Evolutionary conservation across 2,329 filamentous ascomycete genomes (phyloP), one percentile per base, ranked within the genome.

Genomic region (Sphaerostilbella broomeana): DNA sequence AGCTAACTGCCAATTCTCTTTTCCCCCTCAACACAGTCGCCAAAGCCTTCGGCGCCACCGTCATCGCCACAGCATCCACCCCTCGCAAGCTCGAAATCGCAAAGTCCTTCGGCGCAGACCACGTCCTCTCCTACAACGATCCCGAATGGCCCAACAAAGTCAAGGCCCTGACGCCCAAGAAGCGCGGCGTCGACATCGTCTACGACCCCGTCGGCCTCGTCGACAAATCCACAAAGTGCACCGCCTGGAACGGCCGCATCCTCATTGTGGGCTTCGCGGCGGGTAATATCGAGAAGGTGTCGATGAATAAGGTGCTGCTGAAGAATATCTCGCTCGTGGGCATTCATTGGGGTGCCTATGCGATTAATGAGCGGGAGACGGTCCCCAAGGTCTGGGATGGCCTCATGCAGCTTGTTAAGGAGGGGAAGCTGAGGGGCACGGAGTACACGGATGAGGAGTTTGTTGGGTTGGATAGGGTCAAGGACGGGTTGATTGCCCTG

Each of bases 141-240:
- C 57, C 69, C 2, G 65, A 70, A 39, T 81, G 82, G 72, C 73
- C 77, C n/a, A 68, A 70, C 2, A 61, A 79, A 45, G 87, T 95
- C 33, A 85, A 85, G 67, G 79, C 77, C 50, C 62, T 97, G 43
- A 90, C 84, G 4, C 86, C 85, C 0, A 77, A 79, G 46, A 75
- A 75, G 2, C 62, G 68, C 30, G 78, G 88, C 9, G 89, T 95
- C 13, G 89, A 97, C 62, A 86, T 97, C 36, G 89, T 97, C 16
- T 97, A 87, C 65, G 90, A 97, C 60, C 88, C 90, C 10, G 90
- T 97, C 1, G 90, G 90, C 1, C 67, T 95, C 58, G 86, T 95
- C 35, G 87, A 94, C 49, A 75, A 79, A 57, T 87, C 81, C 51
- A 85, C 89, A 51, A 95, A 94, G 64, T 95, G 90, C 65, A 86